A percentile compares a stretch with the other conserved stretches of the same genome.
Conservation (phyloP, 148 eudicot species). For the Rhododendron williamsianum region DNA sequence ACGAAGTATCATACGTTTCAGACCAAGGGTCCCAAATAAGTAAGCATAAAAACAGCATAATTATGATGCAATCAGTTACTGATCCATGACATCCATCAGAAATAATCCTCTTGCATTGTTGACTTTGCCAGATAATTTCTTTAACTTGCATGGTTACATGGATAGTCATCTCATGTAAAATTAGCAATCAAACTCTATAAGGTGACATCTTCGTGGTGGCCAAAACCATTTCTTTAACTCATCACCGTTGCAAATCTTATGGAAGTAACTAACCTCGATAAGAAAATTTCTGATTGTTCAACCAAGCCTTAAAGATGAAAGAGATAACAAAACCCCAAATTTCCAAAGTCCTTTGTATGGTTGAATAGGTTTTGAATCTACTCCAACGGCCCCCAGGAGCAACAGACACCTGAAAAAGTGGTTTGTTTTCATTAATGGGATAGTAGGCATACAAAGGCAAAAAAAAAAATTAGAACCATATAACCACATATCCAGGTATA, state of each 20-base stretch:
- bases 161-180: neutral
- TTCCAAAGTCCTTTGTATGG: slow-evolving; percentile 93
- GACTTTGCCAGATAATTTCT: neutral
- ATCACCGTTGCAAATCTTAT: neutral
- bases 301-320: slow-evolving; percentile 73
- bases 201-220: neutral
- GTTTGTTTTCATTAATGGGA: neutral
- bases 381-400: slow-evolving; percentile 98
- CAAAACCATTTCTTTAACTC: neutral
- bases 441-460: neutral
- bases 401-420: slow-evolving; percentile 75
- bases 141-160: slow-evolving; percentile 5
- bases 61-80: neutral
- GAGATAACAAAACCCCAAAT: slow-evolving; percentile 92
- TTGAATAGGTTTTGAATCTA: slow-evolving; percentile 93
- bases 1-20: neutral
- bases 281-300: slow-evolving; percentile 80
- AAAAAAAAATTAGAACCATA: neutral
- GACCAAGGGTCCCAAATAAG: neutral
- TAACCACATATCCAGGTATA: neutral
- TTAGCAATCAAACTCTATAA: neutral
- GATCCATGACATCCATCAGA: neutral
- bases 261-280: slow-evolving; percentile 57
- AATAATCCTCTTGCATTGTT: neutral
- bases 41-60: neutral